phyloP scores from a whole-genome alignment of 768 basidiomycete genomes.

The Mycena rebaudengoi region DNA sequence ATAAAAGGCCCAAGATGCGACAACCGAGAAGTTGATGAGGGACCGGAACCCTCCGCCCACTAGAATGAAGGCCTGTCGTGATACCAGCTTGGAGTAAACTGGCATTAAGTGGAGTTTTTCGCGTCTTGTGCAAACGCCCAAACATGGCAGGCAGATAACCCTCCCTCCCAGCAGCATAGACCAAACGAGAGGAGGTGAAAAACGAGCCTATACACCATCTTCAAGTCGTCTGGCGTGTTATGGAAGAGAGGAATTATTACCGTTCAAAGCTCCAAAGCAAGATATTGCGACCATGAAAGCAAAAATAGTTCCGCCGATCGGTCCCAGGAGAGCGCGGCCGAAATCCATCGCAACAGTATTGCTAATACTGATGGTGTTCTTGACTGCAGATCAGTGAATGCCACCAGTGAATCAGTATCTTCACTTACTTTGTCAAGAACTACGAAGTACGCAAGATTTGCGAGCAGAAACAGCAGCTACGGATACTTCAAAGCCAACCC shows the following conservation, averaged over 20 bases:
- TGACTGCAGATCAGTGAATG: slow-evolving; percentile 7
- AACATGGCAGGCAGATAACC: slow-evolving; percentile 88
- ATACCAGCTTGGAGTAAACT: slow-evolving; percentile 80
- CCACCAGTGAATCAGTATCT: not conserved
- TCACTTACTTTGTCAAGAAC: slow-evolving; percentile 81
- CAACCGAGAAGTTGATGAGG: slow-evolving; percentile 89
- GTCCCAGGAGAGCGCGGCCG: slow-evolving; percentile 85
- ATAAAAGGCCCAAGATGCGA: slow-evolving; percentile 88
- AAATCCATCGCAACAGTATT: slow-evolving; percentile 94
- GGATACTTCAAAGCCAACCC: slow-evolving; percentile 7
- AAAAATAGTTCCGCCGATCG: slow-evolving; percentile 86
- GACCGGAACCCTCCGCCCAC: slow-evolving; percentile 91
- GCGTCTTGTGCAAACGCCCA: slow-evolving; percentile 73
- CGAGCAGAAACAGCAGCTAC: slow-evolving; percentile 78
- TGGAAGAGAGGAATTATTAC: slow-evolving; percentile 44
- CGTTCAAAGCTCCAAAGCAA: slow-evolving; percentile 94
- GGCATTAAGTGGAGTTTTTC: slow-evolving; percentile 90
- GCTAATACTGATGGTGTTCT: slow-evolving; percentile 76
- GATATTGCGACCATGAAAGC: slow-evolving; percentile 93
- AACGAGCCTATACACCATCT: slow-evolving; percentile 59
- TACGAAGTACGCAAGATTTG: slow-evolving; percentile 92
- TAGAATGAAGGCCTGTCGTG: slow-evolving; percentile 80
- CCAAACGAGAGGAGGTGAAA: slow-evolving; percentile 83
- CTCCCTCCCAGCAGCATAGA: slow-evolving; percentile 90
- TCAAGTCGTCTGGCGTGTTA: slow-evolving; percentile 13